Conservation (phyloP, 139 green algal species). For the Haematococcus lacustris region DNA sequence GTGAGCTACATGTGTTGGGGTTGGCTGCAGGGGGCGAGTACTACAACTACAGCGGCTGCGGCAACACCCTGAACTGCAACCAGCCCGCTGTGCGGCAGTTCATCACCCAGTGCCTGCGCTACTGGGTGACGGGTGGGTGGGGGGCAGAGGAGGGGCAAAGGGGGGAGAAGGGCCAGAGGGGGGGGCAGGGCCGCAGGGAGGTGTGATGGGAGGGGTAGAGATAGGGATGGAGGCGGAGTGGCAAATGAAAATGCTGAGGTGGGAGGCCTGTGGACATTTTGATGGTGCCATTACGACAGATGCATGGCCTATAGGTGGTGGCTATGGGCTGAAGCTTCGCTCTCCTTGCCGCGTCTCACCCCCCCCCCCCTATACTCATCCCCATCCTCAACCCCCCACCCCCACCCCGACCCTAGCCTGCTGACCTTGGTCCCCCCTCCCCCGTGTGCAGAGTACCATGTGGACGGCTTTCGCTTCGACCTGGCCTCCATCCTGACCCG, state of each 20-base stretch:
- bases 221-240: not conserved
- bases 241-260: not conserved
- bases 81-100: slow-evolving; percentile 82
- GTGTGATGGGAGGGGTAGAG: not conserved
- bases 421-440: no score
- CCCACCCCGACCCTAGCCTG: no score
- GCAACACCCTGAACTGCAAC: slow-evolving; percentile 99
- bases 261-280: no score
- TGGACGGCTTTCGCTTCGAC: slow-evolving; percentile 93
- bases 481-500: slow-evolving; percentile 93
- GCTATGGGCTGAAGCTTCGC: no score
- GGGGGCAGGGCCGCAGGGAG: not conserved
- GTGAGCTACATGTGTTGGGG: no score
- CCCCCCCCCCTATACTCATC: no score
- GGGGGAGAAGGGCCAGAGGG: not conserved
- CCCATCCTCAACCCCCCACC: no score
- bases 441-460: slow-evolving; percentile 77
- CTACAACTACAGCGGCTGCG: slow-evolving; percentile 97
- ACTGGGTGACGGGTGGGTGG: slow-evolving; percentile 74
- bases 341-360: no score
- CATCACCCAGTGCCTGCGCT: slow-evolving; percentile 89
- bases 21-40: slow-evolving; percentile 90
- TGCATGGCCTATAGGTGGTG: no score
- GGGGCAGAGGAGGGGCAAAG: not conserved
- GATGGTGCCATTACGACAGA: no score